These are phyloP conservation scores for Perilla frutescens DNA, from an alignment of 257 asterid species.

Conservation along the genomic window DNA sequence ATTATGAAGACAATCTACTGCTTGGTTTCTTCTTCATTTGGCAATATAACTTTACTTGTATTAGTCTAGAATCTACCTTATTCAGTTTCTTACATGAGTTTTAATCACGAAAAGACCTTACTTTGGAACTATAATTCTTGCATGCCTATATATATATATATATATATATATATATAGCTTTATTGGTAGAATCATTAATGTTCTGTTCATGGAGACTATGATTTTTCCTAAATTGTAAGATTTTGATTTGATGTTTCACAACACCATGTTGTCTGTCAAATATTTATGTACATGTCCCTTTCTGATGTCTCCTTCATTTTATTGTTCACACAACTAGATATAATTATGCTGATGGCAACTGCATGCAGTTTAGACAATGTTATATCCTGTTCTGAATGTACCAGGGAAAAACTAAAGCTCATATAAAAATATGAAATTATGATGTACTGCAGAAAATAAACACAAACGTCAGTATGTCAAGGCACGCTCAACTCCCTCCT, in stretches of 20 bases:
- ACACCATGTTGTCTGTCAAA: not conserved
- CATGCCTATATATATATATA: not conserved
- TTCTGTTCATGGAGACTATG: not conserved
- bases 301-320: not conserved
- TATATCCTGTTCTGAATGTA: slow-evolving; percentile 27
- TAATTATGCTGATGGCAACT: not conserved
- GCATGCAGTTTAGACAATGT: slow-evolving; percentile 25
- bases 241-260: not conserved
- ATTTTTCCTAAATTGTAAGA: not conserved
- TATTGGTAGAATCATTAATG: not conserved
- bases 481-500: slow-evolving; percentile 87
- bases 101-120: not conserved
- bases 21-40: slow-evolving; percentile 15
- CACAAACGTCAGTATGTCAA: slow-evolving; percentile 54
- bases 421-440: slow-evolving; percentile 29
- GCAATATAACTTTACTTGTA: not conserved
- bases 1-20: not conserved
- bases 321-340: not conserved
- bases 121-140: not conserved
- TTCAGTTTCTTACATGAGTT: slow-evolving; percentile 7
- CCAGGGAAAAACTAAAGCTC: slow-evolving; percentile 34
- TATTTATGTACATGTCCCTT: not conserved
- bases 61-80: not conserved
- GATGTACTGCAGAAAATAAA: slow-evolving; percentile 45
- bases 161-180: not conserved